A percentile compares a stretch with the other conserved stretches of the same genome.
phyloP scores from a whole-genome alignment of 169 alveolate genomes.

The Blepharisma undulans region DNA sequence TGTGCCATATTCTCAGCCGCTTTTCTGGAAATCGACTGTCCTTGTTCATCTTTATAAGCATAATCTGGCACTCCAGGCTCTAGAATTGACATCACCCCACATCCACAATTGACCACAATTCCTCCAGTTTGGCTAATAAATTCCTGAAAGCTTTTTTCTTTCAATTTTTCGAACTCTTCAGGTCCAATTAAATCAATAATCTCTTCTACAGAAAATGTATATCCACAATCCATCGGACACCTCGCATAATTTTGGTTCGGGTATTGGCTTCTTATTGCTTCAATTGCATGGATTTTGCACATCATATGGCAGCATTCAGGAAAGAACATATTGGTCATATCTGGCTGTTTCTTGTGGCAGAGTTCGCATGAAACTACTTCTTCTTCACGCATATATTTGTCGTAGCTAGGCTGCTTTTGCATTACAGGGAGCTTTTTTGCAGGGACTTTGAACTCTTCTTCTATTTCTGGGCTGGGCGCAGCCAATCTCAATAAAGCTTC shows the following conservation, averaged over 20 bases:
- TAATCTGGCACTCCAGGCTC: constrained; percentile 47
- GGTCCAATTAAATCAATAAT: neutral
- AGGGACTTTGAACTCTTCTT: constrained; percentile 5
- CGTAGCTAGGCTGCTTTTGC: neutral
- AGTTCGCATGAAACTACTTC: neutral
- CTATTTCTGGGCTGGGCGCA: neutral
- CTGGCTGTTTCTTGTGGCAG: neutral
- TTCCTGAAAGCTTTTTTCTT: neutral
- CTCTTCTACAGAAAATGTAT: constrained; percentile 2
- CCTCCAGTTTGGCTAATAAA: neutral
- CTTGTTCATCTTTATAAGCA: constrained; percentile 36
- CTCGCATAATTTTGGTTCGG: neutral
- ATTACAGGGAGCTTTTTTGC: neutral
- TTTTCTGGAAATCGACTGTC: constrained; percentile 49
- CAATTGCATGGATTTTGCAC: neutral
- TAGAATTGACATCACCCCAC: constrained; percentile 33
- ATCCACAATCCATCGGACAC: neutral
- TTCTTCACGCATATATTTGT: neutral
- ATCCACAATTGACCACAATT: constrained; percentile 18
- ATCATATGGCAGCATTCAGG: constrained; percentile 16
- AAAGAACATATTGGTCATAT: neutral
- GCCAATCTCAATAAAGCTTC: neutral
- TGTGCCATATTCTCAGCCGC: constrained; percentile 72
- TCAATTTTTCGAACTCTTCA: constrained; percentile 6
- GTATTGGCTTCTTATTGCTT: neutral